Evolutionary conservation across 2,329 filamentous ascomycete genomes (phyloP).

Genomic region (Alternaria tenuissima): DNA sequence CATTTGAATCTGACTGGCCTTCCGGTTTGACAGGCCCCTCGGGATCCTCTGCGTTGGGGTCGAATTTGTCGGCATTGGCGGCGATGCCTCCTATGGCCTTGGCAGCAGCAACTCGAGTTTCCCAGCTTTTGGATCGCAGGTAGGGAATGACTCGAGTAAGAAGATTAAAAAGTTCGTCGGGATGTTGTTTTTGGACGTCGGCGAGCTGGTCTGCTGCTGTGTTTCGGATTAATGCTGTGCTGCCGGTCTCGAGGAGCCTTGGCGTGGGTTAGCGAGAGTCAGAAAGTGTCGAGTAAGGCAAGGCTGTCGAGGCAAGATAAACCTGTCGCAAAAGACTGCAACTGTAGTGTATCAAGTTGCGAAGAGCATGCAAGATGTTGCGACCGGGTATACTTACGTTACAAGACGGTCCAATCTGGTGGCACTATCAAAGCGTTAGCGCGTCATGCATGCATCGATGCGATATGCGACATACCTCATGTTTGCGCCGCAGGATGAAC

Average conservation of each 20-base stretch:
- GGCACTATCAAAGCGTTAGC: constrained; percentile 48
- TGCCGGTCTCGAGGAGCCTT: constrained; percentile 95
- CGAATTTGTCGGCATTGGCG: constrained; percentile 84
- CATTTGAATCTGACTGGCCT: constrained; percentile 50
- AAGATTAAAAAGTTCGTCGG: constrained; percentile 96
- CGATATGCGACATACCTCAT: constrained; percentile 42
- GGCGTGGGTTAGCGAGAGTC: constrained; percentile 36
- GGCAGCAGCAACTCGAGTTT: constrained; percentile 90
- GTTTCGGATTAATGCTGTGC: constrained; percentile 93
- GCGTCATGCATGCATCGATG: constrained; percentile 35
- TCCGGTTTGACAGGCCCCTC: constrained; percentile 70
- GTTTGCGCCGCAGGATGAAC: constrained; percentile 18
- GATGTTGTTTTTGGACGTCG: constrained; percentile 97
- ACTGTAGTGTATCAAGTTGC: not conserved
- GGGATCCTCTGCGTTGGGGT: constrained; percentile 75
- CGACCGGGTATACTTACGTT: constrained; percentile 43
- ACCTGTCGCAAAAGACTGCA: not conserved
- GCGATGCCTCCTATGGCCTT: constrained; percentile 95
- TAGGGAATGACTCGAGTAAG: constrained; percentile 95
- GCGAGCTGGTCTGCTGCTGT: constrained; percentile 96
- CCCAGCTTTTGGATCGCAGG: constrained; percentile 94
- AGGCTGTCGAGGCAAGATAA: not conserved
- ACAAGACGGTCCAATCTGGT: constrained; percentile 51
- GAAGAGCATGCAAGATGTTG: constrained; percentile 5
- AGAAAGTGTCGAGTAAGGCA: constrained; percentile 1